A percentile compares a stretch with the other conserved stretches of the same genome.
Conservation (phyloP, 1,284 basidiomycete species). For the Termitomyces sp. region DNA sequence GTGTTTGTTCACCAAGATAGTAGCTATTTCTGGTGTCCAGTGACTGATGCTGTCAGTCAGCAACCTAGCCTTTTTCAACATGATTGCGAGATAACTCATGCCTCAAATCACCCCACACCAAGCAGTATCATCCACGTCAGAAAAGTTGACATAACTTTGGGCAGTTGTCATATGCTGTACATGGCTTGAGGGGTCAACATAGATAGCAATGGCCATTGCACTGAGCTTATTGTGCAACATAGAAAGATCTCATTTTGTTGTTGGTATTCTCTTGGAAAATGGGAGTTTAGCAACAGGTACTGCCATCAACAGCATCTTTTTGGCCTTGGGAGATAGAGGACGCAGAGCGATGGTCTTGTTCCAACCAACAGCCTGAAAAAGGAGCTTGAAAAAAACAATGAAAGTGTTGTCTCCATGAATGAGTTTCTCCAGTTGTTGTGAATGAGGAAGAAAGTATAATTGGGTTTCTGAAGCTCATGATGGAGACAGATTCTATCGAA, state of each 20-base stretch:
- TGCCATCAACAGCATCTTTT: conserved; percentile 75
- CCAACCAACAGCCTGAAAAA: conserved; percentile 50
- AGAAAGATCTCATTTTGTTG: conserved; percentile 59
- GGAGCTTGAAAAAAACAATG: conserved; percentile 75
- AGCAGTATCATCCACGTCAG: conserved; percentile 60
- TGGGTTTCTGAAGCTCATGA: conserved; percentile 52
- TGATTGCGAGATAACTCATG: conserved; percentile 68
- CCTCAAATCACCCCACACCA: conserved; percentile 75
- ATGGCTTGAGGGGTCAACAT: conserved; percentile 56
- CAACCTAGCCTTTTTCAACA: conserved; percentile 58
- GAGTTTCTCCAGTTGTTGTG: conserved; percentile 52
- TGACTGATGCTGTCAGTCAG: conserved; percentile 51
- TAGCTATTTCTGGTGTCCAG: conserved; percentile 68
- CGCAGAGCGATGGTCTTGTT: conserved; percentile 23
- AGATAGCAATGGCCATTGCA: conserved; percentile 72
- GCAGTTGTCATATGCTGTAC: conserved; percentile 56
- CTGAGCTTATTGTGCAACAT: conserved; percentile 86
- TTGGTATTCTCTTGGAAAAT: conserved; percentile 53
- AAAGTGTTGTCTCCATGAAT: conserved; percentile 68
- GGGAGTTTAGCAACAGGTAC: conserved; percentile 72
- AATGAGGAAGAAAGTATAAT: conserved; percentile 77
- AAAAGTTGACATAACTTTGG: conserved; percentile 66
- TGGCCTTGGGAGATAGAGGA: conserved; percentile 46
- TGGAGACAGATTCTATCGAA: conserved; percentile 56
- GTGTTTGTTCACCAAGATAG: conserved; percentile 57